phyloP scores from a whole-genome alignment of 208 protist genomes.

The Acanthamoeba lenticulata region DNA sequence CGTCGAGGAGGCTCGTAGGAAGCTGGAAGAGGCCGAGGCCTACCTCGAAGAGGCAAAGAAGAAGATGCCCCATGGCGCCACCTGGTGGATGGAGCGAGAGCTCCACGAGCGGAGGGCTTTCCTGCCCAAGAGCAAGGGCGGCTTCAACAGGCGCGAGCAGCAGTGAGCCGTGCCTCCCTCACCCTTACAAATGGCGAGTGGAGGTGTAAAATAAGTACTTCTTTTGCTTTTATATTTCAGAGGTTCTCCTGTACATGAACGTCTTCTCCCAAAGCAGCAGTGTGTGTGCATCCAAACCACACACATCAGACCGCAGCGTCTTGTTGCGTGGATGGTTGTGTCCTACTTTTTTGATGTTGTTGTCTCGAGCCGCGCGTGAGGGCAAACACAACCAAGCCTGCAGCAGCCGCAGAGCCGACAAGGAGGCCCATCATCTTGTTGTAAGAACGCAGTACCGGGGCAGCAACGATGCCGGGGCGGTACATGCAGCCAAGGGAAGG shows the following conservation, averaged over 20 bases:
- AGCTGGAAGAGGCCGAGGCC: slow-evolving; percentile 64
- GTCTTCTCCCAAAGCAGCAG: no score
- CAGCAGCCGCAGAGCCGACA: not conserved
- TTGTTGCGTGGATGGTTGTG: no score
- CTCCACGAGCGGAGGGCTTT: slow-evolving; percentile 72
- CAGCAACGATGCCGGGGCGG: not conserved
- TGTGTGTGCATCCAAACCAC: no score
- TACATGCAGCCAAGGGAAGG: slow-evolving; percentile 10
- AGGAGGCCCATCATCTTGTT: not conserved
- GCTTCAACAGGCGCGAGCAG: slow-evolving; percentile 54
- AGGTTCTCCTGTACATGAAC: no score
- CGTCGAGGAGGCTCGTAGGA: slow-evolving; percentile 63
- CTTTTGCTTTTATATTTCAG: no score
- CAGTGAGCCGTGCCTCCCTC: no score
- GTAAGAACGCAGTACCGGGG: not conserved
- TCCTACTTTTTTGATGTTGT: no score
- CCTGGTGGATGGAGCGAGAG: slow-evolving; percentile 77
- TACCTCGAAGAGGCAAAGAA: slow-evolving; percentile 77
- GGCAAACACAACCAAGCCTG: not conserved
- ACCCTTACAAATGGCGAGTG: no score
- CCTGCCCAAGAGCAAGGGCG: slow-evolving; percentile 70
- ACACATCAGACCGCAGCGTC: no score
- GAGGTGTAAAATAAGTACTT: no score
- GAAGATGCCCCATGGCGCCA: slow-evolving; percentile 57
- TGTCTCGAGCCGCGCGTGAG: no score